Evolutionary conservation across 2,329 filamentous ascomycete genomes (phyloP).

Genomic region (Spiromastix sp.): DNA sequence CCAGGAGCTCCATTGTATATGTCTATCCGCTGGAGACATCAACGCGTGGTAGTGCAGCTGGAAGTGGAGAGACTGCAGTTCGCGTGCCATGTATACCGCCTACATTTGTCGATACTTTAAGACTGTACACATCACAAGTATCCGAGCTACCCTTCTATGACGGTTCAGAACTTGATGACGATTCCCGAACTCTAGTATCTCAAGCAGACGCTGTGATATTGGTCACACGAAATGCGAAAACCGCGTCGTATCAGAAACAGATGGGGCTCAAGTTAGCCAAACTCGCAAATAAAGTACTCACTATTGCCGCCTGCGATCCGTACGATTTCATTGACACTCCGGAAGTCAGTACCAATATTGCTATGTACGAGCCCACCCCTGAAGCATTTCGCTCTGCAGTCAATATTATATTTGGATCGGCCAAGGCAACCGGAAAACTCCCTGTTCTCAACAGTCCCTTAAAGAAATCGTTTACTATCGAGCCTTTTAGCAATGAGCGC

Average conservation of each 20-base stretch:
- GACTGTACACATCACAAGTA: conserved; percentile 16
- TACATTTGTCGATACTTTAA: conserved; percentile 24
- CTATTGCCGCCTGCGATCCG: conserved; percentile 33
- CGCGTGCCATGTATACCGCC: conserved; percentile 22
- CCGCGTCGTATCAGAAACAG: conserved; percentile 26
- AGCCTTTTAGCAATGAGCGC: conserved; percentile 3
- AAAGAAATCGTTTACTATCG: conserved; percentile 9
- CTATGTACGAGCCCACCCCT: conserved; percentile 35
- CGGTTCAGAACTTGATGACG: conserved; percentile 19
- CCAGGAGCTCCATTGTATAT: conserved; percentile 22
- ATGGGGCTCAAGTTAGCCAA: conserved; percentile 24
- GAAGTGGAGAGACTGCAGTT: conserved; percentile 26
- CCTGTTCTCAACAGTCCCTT: conserved; percentile 22
- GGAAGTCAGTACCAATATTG: conserved; percentile 30
- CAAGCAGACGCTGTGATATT: conserved; percentile 31
- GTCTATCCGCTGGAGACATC: conserved; percentile 28
- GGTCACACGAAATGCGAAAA: conserved; percentile 29
- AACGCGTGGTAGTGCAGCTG: conserved; percentile 27
- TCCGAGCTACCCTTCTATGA: conserved; percentile 25
- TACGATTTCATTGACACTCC: conserved; percentile 34
- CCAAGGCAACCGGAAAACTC: conserved; percentile 21
- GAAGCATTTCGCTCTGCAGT: conserved; percentile 32
- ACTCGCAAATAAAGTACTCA: conserved; percentile 22
- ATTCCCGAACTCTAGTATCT: conserved; percentile 22
- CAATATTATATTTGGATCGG: conserved; percentile 29